Evolutionary conservation across 768 basidiomycete species (phyloP).

Genomic region (Phaeolepiota aurea): DNA sequence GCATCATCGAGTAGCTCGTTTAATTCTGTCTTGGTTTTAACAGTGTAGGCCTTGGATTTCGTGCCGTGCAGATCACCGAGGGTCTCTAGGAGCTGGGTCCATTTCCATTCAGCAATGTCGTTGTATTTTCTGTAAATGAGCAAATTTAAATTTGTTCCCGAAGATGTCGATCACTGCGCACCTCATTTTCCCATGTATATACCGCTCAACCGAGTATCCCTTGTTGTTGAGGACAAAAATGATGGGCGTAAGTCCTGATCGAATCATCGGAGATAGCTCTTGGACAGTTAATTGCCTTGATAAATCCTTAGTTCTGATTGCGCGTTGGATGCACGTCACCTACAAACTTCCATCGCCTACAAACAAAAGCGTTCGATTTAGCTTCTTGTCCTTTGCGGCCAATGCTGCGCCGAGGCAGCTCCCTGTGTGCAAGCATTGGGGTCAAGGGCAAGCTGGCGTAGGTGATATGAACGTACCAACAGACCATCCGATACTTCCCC

Average conservation of each 20-base stretch:
- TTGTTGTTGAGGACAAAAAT: constrained; percentile 77
- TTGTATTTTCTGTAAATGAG: constrained; percentile 59
- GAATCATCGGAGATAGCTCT: constrained; percentile 81
- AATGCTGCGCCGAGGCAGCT: constrained; percentile 72
- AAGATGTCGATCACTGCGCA: constrained; percentile 11
- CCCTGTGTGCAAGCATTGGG: constrained; percentile 22
- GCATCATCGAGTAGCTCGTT: constrained; percentile 55
- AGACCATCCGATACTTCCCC: constrained; percentile 91
- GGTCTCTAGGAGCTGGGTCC: constrained; percentile 53
- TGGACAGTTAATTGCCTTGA: constrained; percentile 72
- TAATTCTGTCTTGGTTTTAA: constrained; percentile 60
- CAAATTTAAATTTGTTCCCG: constrained; percentile 1
- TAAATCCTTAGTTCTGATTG: constrained; percentile 1
- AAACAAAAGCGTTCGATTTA: constrained; percentile 73
- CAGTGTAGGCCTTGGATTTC: constrained; percentile 53
- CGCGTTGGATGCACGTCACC: no score
- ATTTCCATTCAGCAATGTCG: constrained; percentile 78
- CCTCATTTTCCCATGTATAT: constrained; percentile 58
- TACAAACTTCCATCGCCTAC: constrained; percentile 79
- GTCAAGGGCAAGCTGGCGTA: not conserved
- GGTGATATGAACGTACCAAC: constrained; percentile 64
- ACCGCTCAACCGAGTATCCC: constrained; percentile 85
- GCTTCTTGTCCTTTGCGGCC: constrained; percentile 57
- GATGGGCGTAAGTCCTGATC: constrained; percentile 65
- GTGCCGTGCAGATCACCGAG: constrained; percentile 46